Conservation (phyloP, 805 yeast genomes). For the Pichia kluyveri region DNA sequence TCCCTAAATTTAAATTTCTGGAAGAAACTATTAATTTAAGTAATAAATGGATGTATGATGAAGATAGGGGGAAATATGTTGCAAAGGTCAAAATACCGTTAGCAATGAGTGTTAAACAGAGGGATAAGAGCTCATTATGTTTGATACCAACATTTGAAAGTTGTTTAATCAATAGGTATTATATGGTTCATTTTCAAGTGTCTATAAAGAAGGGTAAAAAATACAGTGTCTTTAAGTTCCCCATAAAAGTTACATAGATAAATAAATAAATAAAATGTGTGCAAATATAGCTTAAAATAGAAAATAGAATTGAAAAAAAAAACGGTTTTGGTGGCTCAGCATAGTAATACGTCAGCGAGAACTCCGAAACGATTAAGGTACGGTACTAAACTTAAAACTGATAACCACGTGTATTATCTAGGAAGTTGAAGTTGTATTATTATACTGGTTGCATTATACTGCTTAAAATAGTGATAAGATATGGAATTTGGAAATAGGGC, state of each 20-base stretch:
- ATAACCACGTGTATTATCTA: too few relatives aligned
- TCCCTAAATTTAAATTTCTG: conserved; percentile 3
- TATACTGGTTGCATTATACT: too few relatives aligned
- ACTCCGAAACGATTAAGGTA: too few relatives aligned
- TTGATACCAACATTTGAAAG: conserved; percentile 4
- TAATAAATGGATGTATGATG: conserved; percentile 2
- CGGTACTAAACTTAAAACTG: too few relatives aligned
- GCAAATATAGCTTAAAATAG: too few relatives aligned
- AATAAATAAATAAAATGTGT: too few relatives aligned
- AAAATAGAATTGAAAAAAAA: too few relatives aligned
- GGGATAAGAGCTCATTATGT: neutral
- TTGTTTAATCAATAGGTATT: conserved; percentile 1
- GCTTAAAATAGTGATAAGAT: too few relatives aligned
- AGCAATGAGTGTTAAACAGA: neutral
- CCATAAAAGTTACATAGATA: neutral
- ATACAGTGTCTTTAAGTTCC: neutral
- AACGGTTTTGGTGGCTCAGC: too few relatives aligned
- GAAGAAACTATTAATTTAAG: conserved; percentile 1
- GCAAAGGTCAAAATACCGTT: conserved; percentile 1
- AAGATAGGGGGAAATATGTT: neutral
- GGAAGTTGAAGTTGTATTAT: too few relatives aligned
- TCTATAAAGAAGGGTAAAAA: neutral
- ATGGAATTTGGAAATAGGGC: too few relatives aligned
- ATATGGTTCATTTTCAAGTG: neutral
- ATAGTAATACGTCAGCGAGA: too few relatives aligned